A percentile compares a stretch with the other conserved stretches of the same genome.
Evolutionary conservation across 495 filamentous ascomycete species (phyloP).

Genomic region (Neurospora tetraspora): DNA sequence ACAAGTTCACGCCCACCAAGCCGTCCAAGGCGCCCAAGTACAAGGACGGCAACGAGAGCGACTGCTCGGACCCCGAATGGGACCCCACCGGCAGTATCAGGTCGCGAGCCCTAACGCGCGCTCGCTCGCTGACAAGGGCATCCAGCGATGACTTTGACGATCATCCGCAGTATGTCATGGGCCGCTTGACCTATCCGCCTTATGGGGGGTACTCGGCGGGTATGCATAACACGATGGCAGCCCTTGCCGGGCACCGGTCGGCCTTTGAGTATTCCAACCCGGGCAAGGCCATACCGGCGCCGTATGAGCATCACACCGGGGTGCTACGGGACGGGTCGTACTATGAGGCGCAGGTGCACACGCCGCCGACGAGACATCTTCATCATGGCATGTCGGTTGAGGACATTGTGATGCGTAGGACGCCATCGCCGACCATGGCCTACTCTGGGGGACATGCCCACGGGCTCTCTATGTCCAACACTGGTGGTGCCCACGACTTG

Average conservation of each 20-base stretch:
- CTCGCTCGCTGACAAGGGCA: conserved; percentile 20
- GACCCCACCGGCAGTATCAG: not conserved
- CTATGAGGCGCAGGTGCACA: conserved; percentile 48
- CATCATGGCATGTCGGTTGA: conserved; percentile 33
- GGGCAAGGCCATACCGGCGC: conserved; percentile 45
- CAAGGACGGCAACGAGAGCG: conserved; percentile 30
- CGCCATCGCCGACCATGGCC: conserved; percentile 28
- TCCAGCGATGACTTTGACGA: conserved; percentile 18
- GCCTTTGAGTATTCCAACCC: conserved; percentile 54
- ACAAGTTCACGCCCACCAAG: conserved; percentile 91
- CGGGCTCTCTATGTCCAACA: not conserved
- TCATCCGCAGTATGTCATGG: conserved; percentile 27
- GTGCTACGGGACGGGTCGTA: conserved; percentile 38
- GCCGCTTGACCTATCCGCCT: conserved; percentile 17
- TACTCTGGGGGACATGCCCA: not conserved
- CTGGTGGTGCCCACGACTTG: not conserved
- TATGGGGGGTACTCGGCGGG: conserved; percentile 17
- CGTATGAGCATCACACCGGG: conserved; percentile 42
- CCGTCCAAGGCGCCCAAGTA: conserved; percentile 40
- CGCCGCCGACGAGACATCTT: conserved; percentile 23
- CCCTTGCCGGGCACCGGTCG: conserved; percentile 37
- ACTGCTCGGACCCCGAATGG: conserved; percentile 29
- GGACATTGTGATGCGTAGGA: conserved; percentile 41
- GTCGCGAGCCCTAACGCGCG: conserved; percentile 12
- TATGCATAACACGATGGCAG: conserved; percentile 20